phyloP scores from a whole-genome alignment of 2,329 filamentous ascomycete species.

The Elsinoe batatas region DNA sequence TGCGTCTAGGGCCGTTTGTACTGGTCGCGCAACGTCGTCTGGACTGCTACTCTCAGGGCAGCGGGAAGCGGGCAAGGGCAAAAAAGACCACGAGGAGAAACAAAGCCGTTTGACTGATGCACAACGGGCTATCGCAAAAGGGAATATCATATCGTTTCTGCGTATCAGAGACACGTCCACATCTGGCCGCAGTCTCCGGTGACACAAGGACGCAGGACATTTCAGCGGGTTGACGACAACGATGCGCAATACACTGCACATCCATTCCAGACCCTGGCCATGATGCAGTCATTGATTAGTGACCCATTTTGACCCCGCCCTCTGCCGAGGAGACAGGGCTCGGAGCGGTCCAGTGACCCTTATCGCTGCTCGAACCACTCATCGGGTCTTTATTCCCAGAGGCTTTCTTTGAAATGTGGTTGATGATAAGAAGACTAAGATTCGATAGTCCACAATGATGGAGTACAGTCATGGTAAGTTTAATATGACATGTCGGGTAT shows the following conservation, averaged over 20 bases:
- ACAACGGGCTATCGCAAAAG: constrained; percentile 10
- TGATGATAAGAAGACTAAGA: not conserved
- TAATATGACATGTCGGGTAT: constrained; percentile 2
- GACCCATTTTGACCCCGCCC: not conserved
- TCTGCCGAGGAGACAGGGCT: not conserved
- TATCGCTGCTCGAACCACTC: not conserved
- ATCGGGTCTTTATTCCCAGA: not conserved
- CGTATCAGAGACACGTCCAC: constrained; percentile 7
- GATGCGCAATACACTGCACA: not conserved
- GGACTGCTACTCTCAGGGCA: not conserved
- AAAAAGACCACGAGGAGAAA: constrained; percentile 13
- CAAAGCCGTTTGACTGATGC: constrained; percentile 3
- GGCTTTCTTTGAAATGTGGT: not conserved
- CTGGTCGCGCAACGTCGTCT: constrained; percentile 7
- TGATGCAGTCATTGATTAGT: not conserved
- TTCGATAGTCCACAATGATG: constrained; percentile 6
- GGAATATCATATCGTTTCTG: constrained; percentile 4
- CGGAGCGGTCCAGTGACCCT: constrained; percentile 4
- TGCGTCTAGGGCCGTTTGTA: constrained; percentile 6
- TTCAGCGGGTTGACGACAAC: not conserved
- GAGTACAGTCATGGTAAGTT: not conserved
- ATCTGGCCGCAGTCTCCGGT: not conserved
- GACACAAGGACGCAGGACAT: not conserved
- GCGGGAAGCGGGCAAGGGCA: not conserved
- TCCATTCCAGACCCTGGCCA: not conserved